Conservation (phyloP, 1,284 basidiomycete genomes). For the Amylostereum chailletii region DNA sequence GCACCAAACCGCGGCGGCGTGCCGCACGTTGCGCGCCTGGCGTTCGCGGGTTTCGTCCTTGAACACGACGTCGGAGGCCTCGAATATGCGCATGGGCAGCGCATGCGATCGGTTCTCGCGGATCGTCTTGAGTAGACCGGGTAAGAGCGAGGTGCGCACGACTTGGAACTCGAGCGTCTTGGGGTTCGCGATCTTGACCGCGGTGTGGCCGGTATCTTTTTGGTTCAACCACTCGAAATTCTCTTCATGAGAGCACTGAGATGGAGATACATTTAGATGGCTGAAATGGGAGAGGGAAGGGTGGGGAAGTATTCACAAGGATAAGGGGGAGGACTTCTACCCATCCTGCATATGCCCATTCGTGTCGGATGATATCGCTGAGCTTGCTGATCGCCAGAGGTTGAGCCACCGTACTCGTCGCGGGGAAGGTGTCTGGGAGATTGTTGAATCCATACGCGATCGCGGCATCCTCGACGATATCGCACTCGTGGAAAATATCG, state of each 20-base stretch:
- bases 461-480: conserved; percentile 97
- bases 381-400: conserved; percentile 88
- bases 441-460: conserved; percentile 99
- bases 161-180: conserved; percentile 98
- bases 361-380: conserved; percentile 79
- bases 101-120: conserved; percentile 94
- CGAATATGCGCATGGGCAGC: conserved; percentile 90
- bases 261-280: not conserved
- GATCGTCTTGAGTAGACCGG: conserved; percentile 93
- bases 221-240: conserved; percentile 93
- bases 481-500: conserved; percentile 97
- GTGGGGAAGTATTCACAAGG: conserved; percentile 58
- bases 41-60: conserved; percentile 78
- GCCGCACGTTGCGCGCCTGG: conserved; percentile 80
- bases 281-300: not conserved
- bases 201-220: conserved; percentile 71
- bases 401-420: conserved; percentile 93
- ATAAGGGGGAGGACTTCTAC: conserved; percentile 92
- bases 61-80: conserved; percentile 89
- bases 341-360: conserved; percentile 96
- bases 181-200: conserved; percentile 91
- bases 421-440: conserved; percentile 84
- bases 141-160: conserved; percentile 90
- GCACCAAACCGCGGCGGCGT: conserved; percentile 89
- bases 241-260: conserved; percentile 93